Evolutionary conservation across 2,329 filamentous ascomycete genomes (phyloP).

Genomic region (Cladosporium halotolerans): DNA sequence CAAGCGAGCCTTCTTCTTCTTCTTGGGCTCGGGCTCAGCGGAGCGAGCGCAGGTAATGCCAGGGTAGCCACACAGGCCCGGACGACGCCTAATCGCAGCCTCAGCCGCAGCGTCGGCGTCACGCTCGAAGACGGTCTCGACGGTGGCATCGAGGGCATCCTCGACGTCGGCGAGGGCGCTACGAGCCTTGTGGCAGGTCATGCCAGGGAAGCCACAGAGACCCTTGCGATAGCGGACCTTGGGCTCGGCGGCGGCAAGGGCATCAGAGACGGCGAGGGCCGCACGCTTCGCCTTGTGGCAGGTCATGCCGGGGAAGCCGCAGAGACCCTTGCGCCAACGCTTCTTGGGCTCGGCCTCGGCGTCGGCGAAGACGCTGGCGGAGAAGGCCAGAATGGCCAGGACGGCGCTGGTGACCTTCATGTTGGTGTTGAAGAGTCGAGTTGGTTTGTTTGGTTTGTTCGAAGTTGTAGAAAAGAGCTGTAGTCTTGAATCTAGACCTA

Average conservation of each 20-base stretch:
- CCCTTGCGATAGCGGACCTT: constrained; percentile 16
- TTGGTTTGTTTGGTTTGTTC: constrained; percentile 3
- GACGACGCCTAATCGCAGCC: constrained; percentile 17
- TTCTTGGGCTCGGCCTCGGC: background rate
- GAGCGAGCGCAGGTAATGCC: constrained; percentile 40
- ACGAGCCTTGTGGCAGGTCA: constrained; percentile 42
- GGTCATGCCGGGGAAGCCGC: constrained; percentile 16
- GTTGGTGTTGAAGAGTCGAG: constrained; percentile 17
- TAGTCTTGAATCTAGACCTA: constrained; percentile 8
- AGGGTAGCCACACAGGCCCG: constrained; percentile 30
- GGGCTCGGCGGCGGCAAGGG: constrained; percentile 22
- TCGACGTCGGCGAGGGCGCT: constrained; percentile 37
- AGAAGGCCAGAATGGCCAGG: constrained; percentile 18
- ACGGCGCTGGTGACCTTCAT: constrained; percentile 22
- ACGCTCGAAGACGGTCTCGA: constrained; percentile 17
- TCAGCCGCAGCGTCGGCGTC: constrained; percentile 18
- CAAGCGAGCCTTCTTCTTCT: constrained; percentile 16
- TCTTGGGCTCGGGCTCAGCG: constrained; percentile 17
- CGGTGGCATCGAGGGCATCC: constrained; percentile 15
- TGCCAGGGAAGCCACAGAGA: constrained; percentile 35
- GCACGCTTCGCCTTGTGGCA: constrained; percentile 34
- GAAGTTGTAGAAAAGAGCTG: background rate
- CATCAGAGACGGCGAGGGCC: constrained; percentile 35
- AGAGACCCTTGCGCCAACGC: constrained; percentile 9
- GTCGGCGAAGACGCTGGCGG: constrained; percentile 4